Conservation (phyloP, 192 early-diverging fungal genomes). For the Spizellomyces punctatus region DNA sequence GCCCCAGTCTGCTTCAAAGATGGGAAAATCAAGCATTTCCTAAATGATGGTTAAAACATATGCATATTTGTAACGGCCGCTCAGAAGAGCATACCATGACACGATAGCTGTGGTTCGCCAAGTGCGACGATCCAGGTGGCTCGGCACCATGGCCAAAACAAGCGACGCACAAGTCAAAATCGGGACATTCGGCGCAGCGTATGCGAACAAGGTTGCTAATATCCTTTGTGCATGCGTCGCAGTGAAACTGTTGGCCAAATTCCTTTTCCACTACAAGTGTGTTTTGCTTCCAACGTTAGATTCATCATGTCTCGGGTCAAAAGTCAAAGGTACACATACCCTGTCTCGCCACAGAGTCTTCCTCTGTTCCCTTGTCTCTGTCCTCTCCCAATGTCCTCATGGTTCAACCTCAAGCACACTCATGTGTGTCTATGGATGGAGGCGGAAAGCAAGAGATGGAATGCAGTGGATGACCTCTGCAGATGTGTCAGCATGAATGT, state of each 20-base stretch:
- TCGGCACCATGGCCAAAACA: conserved; percentile 90
- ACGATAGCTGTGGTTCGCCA: conserved; percentile 82
- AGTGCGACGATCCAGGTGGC: conserved; percentile 67
- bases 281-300: background rate
- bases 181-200: conserved; percentile 67
- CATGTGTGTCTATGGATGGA: too few species aligned
- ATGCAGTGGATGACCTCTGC: too few species aligned
- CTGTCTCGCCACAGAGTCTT: too few species aligned
- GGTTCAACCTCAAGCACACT: too few species aligned
- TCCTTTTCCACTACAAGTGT: conserved; percentile 33
- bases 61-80: background rate
- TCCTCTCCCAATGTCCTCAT: too few species aligned
- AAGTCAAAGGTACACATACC: background rate
- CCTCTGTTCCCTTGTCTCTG: too few species aligned
- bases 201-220: conserved; percentile 89
- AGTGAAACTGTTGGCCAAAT: conserved; percentile 57
- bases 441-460: too few species aligned
- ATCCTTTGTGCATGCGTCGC: conserved; percentile 89
- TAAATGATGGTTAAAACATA: conserved; percentile 23
- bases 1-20: conserved; percentile 90
- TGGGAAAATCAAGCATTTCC: conserved; percentile 82
- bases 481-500: too few species aligned
- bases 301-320: background rate
- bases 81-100: conserved; percentile 66
- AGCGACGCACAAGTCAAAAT: conserved; percentile 93